These are phyloP conservation scores for Euphorbia pulcherrima DNA, from an alignment of 345 rosid species.

Conservation along the genomic window DNA sequence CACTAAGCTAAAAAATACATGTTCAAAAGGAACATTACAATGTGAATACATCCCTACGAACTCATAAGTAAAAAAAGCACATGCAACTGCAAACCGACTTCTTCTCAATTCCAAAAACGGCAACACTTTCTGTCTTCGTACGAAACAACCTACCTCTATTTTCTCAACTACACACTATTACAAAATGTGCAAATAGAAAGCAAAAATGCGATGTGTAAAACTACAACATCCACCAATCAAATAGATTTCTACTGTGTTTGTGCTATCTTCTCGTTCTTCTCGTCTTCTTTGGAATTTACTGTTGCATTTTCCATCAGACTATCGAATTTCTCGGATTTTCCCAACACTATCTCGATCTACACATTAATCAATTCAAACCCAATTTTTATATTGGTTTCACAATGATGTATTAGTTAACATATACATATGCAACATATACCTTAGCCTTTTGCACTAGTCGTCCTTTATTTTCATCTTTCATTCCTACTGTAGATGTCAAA, in stretches of 20 bases:
- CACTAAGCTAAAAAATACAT: neutral
- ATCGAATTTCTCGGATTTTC: slow-evolving; percentile 70
- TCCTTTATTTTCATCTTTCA: slow-evolving; percentile 83
- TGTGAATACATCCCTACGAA: neutral
- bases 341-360: slow-evolving; percentile 75
- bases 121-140: neutral
- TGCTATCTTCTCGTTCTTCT: slow-evolving; percentile 27
- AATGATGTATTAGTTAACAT: neutral
- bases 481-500: slow-evolving; percentile 75
- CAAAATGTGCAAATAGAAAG: neutral
- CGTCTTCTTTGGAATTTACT: slow-evolving; percentile 29
- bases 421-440: slow-evolving; percentile 26
- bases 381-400: neutral
- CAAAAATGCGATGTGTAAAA: slow-evolving; percentile 2
- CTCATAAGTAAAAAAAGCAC: neutral
- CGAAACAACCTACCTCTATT: neutral
- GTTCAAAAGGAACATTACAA: neutral
- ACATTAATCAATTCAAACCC: slow-evolving; percentile 4
- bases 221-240: slow-evolving; percentile 16
- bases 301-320: slow-evolving; percentile 45
- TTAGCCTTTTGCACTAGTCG: slow-evolving; percentile 78
- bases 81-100: neutral
- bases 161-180: neutral
- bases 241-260: neutral
- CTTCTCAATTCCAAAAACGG: neutral